Percentiles rank a stretch among this genome's conserved stretches.
phyloP scores from a whole-genome alignment of 345 rosid genomes.

The Sapria himalayana region DNA sequence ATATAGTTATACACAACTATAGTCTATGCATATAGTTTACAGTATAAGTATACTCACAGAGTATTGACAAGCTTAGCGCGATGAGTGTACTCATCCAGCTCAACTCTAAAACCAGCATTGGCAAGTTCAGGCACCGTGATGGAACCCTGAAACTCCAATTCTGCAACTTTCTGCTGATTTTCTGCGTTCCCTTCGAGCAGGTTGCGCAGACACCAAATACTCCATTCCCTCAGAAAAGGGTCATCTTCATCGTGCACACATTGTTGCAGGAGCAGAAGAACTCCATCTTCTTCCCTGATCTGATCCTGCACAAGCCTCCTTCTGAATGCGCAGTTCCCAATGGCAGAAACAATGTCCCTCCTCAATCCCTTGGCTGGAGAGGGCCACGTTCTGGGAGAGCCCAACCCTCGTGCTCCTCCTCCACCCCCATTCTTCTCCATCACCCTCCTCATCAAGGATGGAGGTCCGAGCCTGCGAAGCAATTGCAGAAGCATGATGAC shows the following conservation, averaged over 20 bases:
- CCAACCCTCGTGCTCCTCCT: slow-evolving; percentile 11
- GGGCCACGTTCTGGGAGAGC: slow-evolving; percentile 10
- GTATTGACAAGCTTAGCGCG: slow-evolving; percentile 55
- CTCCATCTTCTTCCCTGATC: slow-evolving; percentile 35
- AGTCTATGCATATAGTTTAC: too few relatives aligned
- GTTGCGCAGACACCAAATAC: slow-evolving; percentile 55
- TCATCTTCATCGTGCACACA: slow-evolving; percentile 58
- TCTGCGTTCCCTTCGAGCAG: slow-evolving; percentile 48
- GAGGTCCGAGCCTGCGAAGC: slow-evolving; percentile 53
- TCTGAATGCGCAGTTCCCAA: slow-evolving; percentile 45
- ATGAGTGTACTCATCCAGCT: slow-evolving; percentile 30
- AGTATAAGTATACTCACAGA: too few relatives aligned
- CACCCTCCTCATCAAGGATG: slow-evolving; percentile 34
- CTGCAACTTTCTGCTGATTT: slow-evolving; percentile 39
- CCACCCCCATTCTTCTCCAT: slow-evolving; percentile 14
- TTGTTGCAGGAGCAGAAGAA: slow-evolving; percentile 47
- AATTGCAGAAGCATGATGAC: slow-evolving; percentile 22
- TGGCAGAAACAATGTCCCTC: slow-evolving; percentile 55
- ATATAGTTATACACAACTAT: too few relatives aligned
- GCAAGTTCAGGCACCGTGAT: slow-evolving; percentile 45
- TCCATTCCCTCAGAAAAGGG: slow-evolving; percentile 71
- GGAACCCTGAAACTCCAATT: slow-evolving; percentile 60
- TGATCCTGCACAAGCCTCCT: slow-evolving; percentile 55
- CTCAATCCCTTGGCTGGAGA: slow-evolving; percentile 66
- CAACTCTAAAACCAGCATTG: slow-evolving; percentile 48